Evolutionary conservation across 768 basidiomycete species (phyloP).

Genomic region (Asterophora parasitica): DNA sequence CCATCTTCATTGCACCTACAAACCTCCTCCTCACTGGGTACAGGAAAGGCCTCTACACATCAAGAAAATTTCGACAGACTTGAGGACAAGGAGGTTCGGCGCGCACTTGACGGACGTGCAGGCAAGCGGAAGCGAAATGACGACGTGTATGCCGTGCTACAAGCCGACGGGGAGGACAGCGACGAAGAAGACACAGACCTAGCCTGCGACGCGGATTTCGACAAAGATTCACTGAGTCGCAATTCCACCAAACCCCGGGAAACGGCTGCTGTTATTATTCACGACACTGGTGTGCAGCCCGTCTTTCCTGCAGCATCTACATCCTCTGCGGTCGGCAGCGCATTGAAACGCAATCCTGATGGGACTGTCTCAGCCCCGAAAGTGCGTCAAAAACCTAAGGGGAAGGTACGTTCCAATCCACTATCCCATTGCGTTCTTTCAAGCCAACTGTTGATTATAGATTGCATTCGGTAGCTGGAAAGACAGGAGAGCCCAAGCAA

Average conservation of each 20-base stretch:
- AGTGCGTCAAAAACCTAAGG: constrained; percentile 38
- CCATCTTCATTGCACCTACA: constrained; percentile 56
- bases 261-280: neutral
- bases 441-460: constrained; percentile 18
- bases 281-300: constrained; percentile 1
- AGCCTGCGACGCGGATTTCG: constrained; percentile 4
- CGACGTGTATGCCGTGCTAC: constrained; percentile 33
- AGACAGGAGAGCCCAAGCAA: constrained; percentile 20
- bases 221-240: neutral
- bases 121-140: constrained; percentile 47
- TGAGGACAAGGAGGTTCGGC: constrained; percentile 57
- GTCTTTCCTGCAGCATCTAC: constrained; percentile 15
- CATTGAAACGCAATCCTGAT: constrained; percentile 61
- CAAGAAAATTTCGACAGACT: constrained; percentile 51
- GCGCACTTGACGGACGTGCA: constrained; percentile 42
- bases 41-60: constrained; percentile 59
- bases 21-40: constrained; percentile 81
- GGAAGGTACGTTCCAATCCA: constrained; percentile 33
- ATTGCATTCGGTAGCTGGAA: constrained; percentile 50
- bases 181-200: constrained; percentile 23
- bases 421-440: constrained; percentile 18
- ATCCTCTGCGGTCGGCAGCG: constrained; percentile 47
- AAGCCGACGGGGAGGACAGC: constrained; percentile 25
- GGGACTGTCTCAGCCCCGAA: constrained; percentile 54
- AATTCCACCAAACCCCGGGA: constrained; percentile 3